phyloP scores from a whole-genome alignment of 495 filamentous ascomycete species.

The Neurospora sp. region DNA sequence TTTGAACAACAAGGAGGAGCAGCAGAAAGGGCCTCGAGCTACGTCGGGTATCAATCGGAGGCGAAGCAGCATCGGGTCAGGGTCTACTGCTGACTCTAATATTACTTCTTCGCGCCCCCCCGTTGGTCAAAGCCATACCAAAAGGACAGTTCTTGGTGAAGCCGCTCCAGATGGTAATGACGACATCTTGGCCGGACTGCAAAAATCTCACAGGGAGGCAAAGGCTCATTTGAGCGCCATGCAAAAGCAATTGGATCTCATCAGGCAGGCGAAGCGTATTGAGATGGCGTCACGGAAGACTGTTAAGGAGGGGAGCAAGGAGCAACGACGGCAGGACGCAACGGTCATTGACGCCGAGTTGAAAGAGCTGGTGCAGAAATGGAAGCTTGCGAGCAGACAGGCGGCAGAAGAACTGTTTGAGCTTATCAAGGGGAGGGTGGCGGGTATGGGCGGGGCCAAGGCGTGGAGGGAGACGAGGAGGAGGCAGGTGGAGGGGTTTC shows the following conservation, averaged over 20 bases:
- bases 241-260: slow-evolving; percentile 7
- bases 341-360: slow-evolving; percentile 11
- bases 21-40: neutral
- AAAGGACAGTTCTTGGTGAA: neutral
- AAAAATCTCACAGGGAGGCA: slow-evolving; percentile 1
- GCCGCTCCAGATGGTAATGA: neutral
- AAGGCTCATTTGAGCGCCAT: neutral
- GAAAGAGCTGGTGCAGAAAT: slow-evolving; percentile 10
- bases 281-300: slow-evolving; percentile 2
- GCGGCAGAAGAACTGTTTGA: slow-evolving; percentile 24
- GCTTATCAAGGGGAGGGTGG: slow-evolving; percentile 16
- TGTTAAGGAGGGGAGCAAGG: neutral
- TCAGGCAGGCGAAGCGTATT: slow-evolving; percentile 15
- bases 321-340: neutral
- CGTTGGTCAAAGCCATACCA: neutral
- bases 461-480: slow-evolving; percentile 16
- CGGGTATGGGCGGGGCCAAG: slow-evolving; percentile 17
- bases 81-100: neutral
- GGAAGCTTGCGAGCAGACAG: slow-evolving; percentile 14
- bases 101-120: neutral
- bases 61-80: neutral
- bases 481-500: slow-evolving; percentile 1
- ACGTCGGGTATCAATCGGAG: neutral
- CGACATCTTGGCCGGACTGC: neutral
- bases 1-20: neutral